phyloP scores from a whole-genome alignment of 2,329 filamentous ascomycete species.

The Orbilia quercus region DNA sequence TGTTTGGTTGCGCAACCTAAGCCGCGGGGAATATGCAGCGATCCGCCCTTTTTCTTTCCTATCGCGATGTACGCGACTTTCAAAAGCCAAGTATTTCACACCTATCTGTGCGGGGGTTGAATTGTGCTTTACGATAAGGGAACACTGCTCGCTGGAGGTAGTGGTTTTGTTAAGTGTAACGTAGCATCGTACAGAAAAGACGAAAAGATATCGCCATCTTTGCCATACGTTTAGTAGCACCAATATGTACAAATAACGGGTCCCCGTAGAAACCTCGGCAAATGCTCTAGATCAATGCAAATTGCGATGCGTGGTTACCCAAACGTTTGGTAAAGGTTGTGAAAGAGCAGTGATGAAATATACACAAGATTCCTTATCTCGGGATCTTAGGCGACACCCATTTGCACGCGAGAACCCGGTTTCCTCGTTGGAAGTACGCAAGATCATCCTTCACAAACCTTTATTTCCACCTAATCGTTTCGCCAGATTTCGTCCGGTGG shows the following conservation, averaged over 20 bases:
- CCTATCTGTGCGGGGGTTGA: neutral
- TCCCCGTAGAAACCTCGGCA: constrained; percentile 21
- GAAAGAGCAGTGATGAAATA: constrained; percentile 20
- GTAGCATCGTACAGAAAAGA: constrained; percentile 21
- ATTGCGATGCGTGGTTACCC: neutral
- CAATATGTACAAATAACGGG: constrained; percentile 20
- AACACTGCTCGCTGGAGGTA: neutral
- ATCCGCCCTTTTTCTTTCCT: constrained; percentile 15
- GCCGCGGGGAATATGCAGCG: constrained; percentile 8
- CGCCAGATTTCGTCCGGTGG: constrained; percentile 10
- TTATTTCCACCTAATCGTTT: constrained; percentile 16
- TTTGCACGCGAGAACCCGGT: constrained; percentile 4
- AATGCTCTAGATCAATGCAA: neutral
- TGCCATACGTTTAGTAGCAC: constrained; percentile 26
- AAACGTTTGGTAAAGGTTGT: neutral
- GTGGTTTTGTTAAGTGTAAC: neutral
- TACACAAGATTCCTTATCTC: constrained; percentile 26
- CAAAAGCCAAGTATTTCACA: constrained; percentile 1
- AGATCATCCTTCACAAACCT: constrained; percentile 1
- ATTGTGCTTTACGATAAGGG: neutral
- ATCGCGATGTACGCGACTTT: constrained; percentile 25
- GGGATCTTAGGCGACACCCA: constrained; percentile 1
- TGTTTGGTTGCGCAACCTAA: neutral
- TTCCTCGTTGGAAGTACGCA: constrained; percentile 15
- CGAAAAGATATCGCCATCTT: constrained; percentile 19